phyloP scores from a whole-genome alignment of 805 yeast genomes.

The Alloascoidea hylecoeti region DNA sequence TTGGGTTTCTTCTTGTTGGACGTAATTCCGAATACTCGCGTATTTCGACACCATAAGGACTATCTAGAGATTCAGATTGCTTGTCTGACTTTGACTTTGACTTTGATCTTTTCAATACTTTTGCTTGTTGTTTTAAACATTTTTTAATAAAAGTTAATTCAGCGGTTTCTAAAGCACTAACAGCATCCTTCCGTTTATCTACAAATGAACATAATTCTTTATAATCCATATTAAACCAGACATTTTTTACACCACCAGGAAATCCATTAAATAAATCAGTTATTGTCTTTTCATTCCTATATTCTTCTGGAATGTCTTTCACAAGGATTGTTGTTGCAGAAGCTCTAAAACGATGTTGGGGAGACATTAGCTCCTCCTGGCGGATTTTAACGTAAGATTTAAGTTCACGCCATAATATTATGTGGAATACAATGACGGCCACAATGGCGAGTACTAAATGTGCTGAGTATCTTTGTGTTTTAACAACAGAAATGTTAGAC shows the following conservation, averaged over 20 bases:
- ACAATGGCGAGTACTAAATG: constrained; percentile 50
- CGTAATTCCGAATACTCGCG: too few relatives aligned
- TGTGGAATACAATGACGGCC: constrained; percentile 42
- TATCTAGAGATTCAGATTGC: constrained; percentile 2
- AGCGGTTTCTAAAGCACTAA: constrained; percentile 23
- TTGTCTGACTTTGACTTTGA: constrained; percentile 1
- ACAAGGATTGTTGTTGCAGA: constrained; percentile 44
- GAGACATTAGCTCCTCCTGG: constrained; percentile 22
- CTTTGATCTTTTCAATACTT: too few relatives aligned
- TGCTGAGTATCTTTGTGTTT: constrained; percentile 34
- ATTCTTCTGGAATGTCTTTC: constrained; percentile 44
- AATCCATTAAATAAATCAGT: constrained; percentile 35
- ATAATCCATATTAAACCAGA: constrained; percentile 46
- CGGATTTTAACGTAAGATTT: constrained; percentile 32
- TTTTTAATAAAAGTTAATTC: constrained; percentile 23
- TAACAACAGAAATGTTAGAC: constrained; percentile 46
- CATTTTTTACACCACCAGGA: constrained; percentile 37
- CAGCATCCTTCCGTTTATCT: constrained; percentile 14
- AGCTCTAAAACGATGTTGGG: constrained; percentile 10
- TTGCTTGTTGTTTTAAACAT: constrained; percentile 9
- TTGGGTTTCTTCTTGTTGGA: constrained; percentile 49
- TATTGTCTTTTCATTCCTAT: constrained; percentile 34
- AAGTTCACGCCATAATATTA: constrained; percentile 42
- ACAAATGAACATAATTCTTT: constrained; percentile 20
- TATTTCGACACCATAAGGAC: too few relatives aligned